A percentile compares a stretch with the other conserved stretches of the same genome.
Evolutionary conservation across 768 basidiomycete species (phyloP).

Genomic region (Tylopilus vinaceipallidus): DNA sequence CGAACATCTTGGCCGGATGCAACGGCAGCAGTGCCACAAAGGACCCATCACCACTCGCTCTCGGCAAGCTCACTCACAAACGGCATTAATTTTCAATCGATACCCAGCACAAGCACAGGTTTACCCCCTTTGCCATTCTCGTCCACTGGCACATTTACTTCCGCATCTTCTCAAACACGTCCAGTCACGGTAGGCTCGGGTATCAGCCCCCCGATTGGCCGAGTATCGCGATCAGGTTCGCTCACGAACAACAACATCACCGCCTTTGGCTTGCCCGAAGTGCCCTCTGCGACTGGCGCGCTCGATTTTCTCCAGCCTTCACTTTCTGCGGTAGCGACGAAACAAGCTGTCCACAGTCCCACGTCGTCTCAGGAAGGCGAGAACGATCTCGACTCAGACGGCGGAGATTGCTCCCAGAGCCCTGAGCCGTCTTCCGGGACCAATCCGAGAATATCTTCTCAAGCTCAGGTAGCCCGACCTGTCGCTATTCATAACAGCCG

Average conservation of each 20-base stretch:
- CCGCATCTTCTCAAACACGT: slow-evolving; percentile 26
- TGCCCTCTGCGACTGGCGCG: slow-evolving; percentile 23
- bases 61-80: slow-evolving; percentile 29
- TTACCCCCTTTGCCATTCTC: slow-evolving; percentile 31
- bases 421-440: slow-evolving; percentile 31
- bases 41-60: slow-evolving; percentile 33
- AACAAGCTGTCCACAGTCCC: slow-evolving; percentile 24
- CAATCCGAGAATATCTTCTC: slow-evolving; percentile 21
- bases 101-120: slow-evolving; percentile 31
- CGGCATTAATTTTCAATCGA: slow-evolving; percentile 30
- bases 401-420: slow-evolving; percentile 30
- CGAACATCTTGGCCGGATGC: slow-evolving; percentile 33
- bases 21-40: slow-evolving; percentile 25
- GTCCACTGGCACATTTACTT: slow-evolving; percentile 31
- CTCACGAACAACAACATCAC: slow-evolving; percentile 46
- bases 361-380: slow-evolving; percentile 50
- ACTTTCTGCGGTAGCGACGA: slow-evolving; percentile 6
- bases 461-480: slow-evolving; percentile 22
- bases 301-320: slow-evolving; percentile 32
- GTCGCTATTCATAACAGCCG: slow-evolving; percentile 13
- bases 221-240: slow-evolving; percentile 59
- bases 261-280: slow-evolving; percentile 35
- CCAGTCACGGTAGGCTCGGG: slow-evolving; percentile 21
- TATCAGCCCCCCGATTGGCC: slow-evolving; percentile 42
- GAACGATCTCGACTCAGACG: slow-evolving; percentile 47